A percentile compares a stretch with the other conserved stretches of the same genome.
Conservation (phyloP, 2,329 filamentous ascomycete species). For the Pyricularia pennisetigena region DNA sequence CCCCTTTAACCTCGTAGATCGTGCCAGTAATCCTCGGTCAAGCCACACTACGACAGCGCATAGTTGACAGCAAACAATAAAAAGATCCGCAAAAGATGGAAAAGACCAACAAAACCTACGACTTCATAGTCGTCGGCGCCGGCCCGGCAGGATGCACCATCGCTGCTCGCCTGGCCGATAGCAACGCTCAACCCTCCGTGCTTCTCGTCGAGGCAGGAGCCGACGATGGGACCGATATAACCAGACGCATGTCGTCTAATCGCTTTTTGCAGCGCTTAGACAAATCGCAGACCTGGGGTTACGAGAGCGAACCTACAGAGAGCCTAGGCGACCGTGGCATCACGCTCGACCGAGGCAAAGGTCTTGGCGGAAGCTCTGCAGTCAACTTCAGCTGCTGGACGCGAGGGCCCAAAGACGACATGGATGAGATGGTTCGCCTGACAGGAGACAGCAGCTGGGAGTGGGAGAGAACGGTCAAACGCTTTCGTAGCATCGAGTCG, state of each 20-base stretch:
- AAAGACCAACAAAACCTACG: constrained; percentile 35
- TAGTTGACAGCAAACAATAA: background rate
- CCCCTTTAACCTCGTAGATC: background rate
- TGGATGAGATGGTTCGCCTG: constrained; percentile 36
- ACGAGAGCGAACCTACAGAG: constrained; percentile 23
- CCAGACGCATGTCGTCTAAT: constrained; percentile 30
- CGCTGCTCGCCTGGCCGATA: constrained; percentile 67
- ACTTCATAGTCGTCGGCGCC: constrained; percentile 79
- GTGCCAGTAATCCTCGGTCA: background rate
- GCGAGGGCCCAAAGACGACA: constrained; percentile 37
- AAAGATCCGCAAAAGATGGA: background rate
- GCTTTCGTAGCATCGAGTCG: constrained; percentile 35
- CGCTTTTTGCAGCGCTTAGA: constrained; percentile 32
- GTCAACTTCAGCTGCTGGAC: constrained; percentile 32
- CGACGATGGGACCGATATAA: constrained; percentile 2
- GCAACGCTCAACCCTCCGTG: constrained; percentile 33
- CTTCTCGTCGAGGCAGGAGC: constrained; percentile 3
- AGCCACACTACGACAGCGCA: background rate
- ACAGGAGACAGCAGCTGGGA: constrained; percentile 37
- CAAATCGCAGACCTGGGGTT: constrained; percentile 28
- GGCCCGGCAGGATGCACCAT: constrained; percentile 82
- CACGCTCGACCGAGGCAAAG: constrained; percentile 26
- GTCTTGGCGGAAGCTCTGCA: constrained; percentile 25
- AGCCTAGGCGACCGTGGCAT: constrained; percentile 22
- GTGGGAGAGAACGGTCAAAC: constrained; percentile 33